These are phyloP conservation scores for Biscogniauxia mediterranea DNA, from an alignment of 2,329 filamentous ascomycete species.

Conservation along the genomic window DNA sequence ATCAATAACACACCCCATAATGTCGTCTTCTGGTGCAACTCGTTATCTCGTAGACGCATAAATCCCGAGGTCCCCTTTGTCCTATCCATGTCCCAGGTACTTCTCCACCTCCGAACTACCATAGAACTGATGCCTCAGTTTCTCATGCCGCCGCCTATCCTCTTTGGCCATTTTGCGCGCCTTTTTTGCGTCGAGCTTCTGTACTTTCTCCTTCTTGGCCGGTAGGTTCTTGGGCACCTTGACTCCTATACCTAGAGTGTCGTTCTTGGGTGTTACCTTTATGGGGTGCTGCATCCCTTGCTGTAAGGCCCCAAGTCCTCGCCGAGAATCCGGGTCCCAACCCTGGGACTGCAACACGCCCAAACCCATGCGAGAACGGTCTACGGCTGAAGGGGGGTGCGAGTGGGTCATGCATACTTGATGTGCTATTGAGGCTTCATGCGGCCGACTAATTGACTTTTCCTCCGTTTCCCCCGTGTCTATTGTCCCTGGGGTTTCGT, in stretches of 20 bases:
- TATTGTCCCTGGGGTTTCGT: slow-evolving; percentile 15
- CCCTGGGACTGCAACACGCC: slow-evolving; percentile 64
- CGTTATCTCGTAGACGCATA: slow-evolving; percentile 4
- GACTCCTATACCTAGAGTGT: slow-evolving; percentile 72
- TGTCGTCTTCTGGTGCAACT: not conserved
- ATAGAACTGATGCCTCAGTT: slow-evolving; percentile 70
- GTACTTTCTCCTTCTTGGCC: slow-evolving; percentile 40
- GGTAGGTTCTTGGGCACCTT: slow-evolving; percentile 39
- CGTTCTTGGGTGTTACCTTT: slow-evolving; percentile 68
- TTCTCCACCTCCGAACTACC: slow-evolving; percentile 71
- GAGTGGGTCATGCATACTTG: slow-evolving; percentile 69
- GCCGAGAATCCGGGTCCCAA: slow-evolving; percentile 71
- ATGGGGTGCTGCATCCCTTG: slow-evolving; percentile 76
- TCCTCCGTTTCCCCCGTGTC: not conserved
- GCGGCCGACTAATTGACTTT: slow-evolving; percentile 30
- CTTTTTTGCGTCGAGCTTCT: slow-evolving; percentile 67
- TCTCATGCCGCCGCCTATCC: slow-evolving; percentile 61
- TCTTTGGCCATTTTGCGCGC: slow-evolving; percentile 60
- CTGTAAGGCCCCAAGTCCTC: slow-evolving; percentile 68
- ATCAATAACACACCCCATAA: not conserved
- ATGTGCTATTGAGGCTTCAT: slow-evolving; percentile 66
- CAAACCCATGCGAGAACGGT: slow-evolving; percentile 69
- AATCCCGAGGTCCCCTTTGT: slow-evolving; percentile 1
- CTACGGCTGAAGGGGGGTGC: slow-evolving; percentile 69
- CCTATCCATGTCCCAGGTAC: slow-evolving; percentile 56